phyloP scores from a whole-genome alignment of 176 grass and related monocot genomes.

The Echinochloa phyllopogon region DNA sequence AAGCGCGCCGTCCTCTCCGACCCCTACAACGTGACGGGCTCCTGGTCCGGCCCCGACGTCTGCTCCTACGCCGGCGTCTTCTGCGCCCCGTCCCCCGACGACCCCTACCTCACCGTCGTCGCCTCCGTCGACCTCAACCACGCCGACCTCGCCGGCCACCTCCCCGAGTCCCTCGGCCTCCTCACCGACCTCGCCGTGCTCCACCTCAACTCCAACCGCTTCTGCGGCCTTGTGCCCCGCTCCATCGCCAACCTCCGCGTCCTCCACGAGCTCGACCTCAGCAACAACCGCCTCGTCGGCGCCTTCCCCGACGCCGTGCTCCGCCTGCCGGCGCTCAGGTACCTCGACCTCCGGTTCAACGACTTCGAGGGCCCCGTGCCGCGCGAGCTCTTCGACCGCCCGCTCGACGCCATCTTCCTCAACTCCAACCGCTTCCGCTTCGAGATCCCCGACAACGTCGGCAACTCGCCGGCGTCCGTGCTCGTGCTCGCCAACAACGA shows the following conservation, averaged over 20 bases:
- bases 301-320: constrained; percentile 68
- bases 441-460: constrained; percentile 80
- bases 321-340: constrained; percentile 43
- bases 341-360: constrained; percentile 77
- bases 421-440: constrained; percentile 83
- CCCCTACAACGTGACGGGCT: constrained; percentile 70
- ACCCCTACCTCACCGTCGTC: constrained; percentile 66
- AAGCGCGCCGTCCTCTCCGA: constrained; percentile 83
- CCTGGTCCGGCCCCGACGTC: constrained; percentile 74
- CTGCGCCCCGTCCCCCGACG: constrained; percentile 60
- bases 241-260: constrained; percentile 15
- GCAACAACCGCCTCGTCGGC: constrained; percentile 96
- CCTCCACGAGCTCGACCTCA: constrained; percentile 90
- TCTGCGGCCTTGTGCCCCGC: constrained; percentile 71
- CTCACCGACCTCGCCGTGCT: constrained; percentile 77
- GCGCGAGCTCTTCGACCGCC: constrained; percentile 60
- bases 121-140: constrained; percentile 92
- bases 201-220: constrained; percentile 95
- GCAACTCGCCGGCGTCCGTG: constrained; percentile 81
- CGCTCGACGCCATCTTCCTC: constrained; percentile 79
- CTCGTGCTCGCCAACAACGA: constrained; percentile 87
- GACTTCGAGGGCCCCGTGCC: constrained; percentile 85
- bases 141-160: constrained; percentile 84
- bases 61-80: constrained; percentile 77
- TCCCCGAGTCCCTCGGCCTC: constrained; percentile 71